Conservation (phyloP, 1,139 yeast genomes). For the Pichia inconspicua region DNA sequence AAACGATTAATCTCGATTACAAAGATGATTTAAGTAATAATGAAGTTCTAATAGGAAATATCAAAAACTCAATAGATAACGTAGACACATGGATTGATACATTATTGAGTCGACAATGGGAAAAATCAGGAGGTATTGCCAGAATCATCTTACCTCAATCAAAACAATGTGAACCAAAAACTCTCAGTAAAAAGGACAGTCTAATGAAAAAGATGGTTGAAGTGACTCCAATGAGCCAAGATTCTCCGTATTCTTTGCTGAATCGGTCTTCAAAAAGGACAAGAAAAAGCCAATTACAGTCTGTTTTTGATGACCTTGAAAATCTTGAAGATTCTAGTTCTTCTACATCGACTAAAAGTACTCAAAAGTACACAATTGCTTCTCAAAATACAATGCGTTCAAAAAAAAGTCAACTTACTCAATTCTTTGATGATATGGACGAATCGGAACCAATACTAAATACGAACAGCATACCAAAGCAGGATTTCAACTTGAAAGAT, state of each 20-base stretch:
- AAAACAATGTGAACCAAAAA: neutral
- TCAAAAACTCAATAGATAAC: neutral
- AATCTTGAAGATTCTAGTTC: slow-evolving; percentile 4
- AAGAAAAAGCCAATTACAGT: slow-evolving; percentile 8
- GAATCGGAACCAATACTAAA: slow-evolving; percentile 4
- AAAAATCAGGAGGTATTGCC: slow-evolving; percentile 6
- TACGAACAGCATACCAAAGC: neutral
- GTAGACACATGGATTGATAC: slow-evolving; percentile 4
- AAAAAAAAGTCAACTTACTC: slow-evolving; percentile 9
- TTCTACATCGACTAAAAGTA: neutral
- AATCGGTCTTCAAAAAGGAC: slow-evolving; percentile 4
- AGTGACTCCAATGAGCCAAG: neutral
- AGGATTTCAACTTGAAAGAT: neutral
- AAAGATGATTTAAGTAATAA: slow-evolving; percentile 2
- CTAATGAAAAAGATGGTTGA: slow-evolving; percentile 1
- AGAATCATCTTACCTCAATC: slow-evolving; percentile 5
- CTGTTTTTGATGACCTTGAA: slow-evolving; percentile 12
- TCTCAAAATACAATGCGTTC: neutral
- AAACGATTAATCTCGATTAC: neutral
- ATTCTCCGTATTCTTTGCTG: slow-evolving; percentile 1
- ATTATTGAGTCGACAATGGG: slow-evolving; percentile 6
- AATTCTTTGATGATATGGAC: slow-evolving; percentile 12
- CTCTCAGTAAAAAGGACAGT: neutral
- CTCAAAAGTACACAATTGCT: neutral
- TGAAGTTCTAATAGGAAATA: neutral